These are phyloP conservation scores for Brasenia schreberi DNA, from an alignment of 164 flowering plant species.

Conservation along the genomic window DNA sequence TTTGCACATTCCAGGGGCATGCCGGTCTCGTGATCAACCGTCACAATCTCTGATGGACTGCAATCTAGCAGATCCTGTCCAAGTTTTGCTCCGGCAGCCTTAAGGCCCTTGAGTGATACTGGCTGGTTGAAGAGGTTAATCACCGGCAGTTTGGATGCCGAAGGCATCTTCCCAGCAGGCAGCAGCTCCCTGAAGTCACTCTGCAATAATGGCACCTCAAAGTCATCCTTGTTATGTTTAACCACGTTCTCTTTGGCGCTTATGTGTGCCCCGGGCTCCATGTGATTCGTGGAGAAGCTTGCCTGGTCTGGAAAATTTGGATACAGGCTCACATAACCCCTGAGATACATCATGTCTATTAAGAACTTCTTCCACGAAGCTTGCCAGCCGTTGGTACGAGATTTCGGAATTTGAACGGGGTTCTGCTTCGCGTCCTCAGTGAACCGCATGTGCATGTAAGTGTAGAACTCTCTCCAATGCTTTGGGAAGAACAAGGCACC, in stretches of 20 bases:
- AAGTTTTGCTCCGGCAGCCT: constrained; percentile 84
- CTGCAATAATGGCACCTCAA: constrained; percentile 74
- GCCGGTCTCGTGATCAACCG: constrained; percentile 68
- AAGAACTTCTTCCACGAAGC: constrained; percentile 99
- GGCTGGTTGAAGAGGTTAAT: constrained; percentile 84
- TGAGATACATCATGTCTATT: constrained; percentile 93
- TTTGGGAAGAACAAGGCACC: constrained; percentile 97
- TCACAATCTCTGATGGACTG: constrained; percentile 46
- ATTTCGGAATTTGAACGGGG: constrained; percentile 93
- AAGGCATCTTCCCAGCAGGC: constrained; percentile 68
- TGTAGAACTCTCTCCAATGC: constrained; percentile 93
- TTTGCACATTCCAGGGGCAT: constrained; percentile 51
- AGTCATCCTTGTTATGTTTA: constrained; percentile 57
- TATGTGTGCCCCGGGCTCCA: constrained; percentile 98
- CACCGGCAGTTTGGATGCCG: constrained; percentile 76
- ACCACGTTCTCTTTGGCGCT: constrained; percentile 77
- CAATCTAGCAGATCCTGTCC: constrained; percentile 73
- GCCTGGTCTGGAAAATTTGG: constrained; percentile 89
- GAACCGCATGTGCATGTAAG: constrained; percentile 95
- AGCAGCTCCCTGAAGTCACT: constrained; percentile 45
- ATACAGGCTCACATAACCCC: constrained; percentile 87
- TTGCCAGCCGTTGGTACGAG: constrained; percentile 95
- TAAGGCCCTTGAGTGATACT: constrained; percentile 70
- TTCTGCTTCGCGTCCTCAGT: constrained; percentile 78
- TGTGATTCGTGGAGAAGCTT: constrained; percentile 94